Conservation (phyloP, 2,329 filamentous ascomycete genomes). For the Cladosporium colombiae region DNA sequence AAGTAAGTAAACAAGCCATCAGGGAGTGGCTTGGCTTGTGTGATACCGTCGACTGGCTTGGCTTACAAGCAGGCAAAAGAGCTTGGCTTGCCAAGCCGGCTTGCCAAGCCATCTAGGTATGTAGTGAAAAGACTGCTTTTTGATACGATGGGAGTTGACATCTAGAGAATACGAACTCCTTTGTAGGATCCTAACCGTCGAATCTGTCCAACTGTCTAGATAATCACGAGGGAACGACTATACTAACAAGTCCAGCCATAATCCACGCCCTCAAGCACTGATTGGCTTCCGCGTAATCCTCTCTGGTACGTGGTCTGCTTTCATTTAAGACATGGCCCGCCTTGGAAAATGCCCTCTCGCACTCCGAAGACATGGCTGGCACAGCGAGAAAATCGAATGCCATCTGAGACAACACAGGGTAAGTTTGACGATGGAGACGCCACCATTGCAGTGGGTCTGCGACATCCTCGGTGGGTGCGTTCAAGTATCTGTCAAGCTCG, state of each 20-base stretch:
- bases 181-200: background rate
- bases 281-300: constrained; percentile 4
- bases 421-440: constrained; percentile 1
- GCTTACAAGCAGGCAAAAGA: constrained; percentile 6
- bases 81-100: background rate
- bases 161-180: background rate
- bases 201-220: background rate
- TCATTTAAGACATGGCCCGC: background rate
- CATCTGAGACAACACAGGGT: constrained; percentile 1
- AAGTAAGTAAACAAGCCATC: constrained; percentile 8
- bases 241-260: constrained; percentile 11
- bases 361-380: background rate
- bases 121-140: background rate
- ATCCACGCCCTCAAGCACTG: constrained; percentile 13
- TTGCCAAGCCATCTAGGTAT: background rate
- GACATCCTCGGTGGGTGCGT: constrained; percentile 3
- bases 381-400: constrained; percentile 13
- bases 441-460: constrained; percentile 3
- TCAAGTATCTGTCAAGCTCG: constrained; percentile 5
- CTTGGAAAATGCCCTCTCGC: background rate
- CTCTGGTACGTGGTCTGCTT: background rate
- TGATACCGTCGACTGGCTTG: background rate
- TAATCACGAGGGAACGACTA: background rate
- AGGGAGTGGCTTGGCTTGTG: constrained; percentile 4
- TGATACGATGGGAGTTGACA: background rate